Evolutionary conservation across 805 yeast genomes (phyloP).

Genomic region (Nematodospora valgi): DNA sequence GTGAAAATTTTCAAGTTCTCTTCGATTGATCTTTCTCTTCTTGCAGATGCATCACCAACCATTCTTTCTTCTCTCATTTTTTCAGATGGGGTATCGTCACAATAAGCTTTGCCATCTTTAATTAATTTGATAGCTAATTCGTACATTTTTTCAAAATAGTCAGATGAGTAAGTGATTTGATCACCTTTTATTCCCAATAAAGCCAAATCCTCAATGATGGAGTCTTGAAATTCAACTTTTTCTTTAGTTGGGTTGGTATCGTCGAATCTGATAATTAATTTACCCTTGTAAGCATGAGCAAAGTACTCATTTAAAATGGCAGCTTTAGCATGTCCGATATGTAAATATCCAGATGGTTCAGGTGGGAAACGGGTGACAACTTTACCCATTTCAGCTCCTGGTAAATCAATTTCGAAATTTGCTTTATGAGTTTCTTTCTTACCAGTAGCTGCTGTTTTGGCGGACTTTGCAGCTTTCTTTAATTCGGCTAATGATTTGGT

Average conservation of each 20-base stretch:
- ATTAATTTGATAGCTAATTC: constrained; percentile 81
- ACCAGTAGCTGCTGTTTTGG: constrained; percentile 45
- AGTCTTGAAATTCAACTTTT: constrained; percentile 89
- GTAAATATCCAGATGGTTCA: constrained; percentile 98
- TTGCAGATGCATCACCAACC: constrained; percentile 90
- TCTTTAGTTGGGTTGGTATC: constrained; percentile 98
- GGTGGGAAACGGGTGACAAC: constrained; percentile 99
- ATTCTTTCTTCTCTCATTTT: constrained; percentile 98
- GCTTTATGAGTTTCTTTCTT: constrained; percentile 91
- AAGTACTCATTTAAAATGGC: constrained; percentile 95
- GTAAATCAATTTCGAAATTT: constrained; percentile 87
- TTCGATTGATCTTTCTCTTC: constrained; percentile 91
- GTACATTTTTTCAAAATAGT: constrained; percentile 90
- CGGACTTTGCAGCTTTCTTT: constrained; percentile 48
- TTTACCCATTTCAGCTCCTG: constrained; percentile 87
- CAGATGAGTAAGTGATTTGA: constrained; percentile 81
- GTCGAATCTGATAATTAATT: constrained; percentile 93
- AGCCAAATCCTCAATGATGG: constrained; percentile 88
- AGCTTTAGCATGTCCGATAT: constrained; percentile 99
- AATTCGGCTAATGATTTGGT: constrained; percentile 68
- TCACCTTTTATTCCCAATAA: constrained; percentile 94
- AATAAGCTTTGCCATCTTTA: constrained; percentile 94
- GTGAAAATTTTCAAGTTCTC: constrained; percentile 85
- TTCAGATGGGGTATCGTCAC: constrained; percentile 94
- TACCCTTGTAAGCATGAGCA: constrained; percentile 94